Evolutionary conservation across 1,284 basidiomycete genomes (phyloP), one percentile per base, ranked within the genome.

Genomic region (Cutaneotrichosporon sp.): DNA sequence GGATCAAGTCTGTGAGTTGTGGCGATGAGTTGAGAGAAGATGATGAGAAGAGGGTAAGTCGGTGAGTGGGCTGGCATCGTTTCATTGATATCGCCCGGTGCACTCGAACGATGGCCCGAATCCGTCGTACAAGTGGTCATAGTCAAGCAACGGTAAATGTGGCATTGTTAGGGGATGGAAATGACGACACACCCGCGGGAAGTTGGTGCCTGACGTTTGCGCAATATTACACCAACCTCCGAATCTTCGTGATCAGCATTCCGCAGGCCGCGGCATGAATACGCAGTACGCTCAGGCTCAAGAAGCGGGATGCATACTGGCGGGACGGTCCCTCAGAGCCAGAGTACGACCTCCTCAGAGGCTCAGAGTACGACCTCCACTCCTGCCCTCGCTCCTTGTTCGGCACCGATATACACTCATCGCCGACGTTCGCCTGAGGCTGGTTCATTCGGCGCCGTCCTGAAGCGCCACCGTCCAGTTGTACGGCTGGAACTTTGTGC

Each of bases 401-500:
- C 38, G 38, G 9, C 13, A 46, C 42, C 18, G 42, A 46, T 18
- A n/a, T 2, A 6, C 40, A 13, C 40, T 36, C 34, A 13, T 36
- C 34, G 34, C 34, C 34, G 34, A 36, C 34, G 5, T 50, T n/a
- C 13, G 21, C 16, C 2, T 14, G 30, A 10, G 22, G 11, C 47
- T 50, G 21, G 22, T 22, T 26, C 38, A 26, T 22, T 36, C 42
- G 5, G 46, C 57, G 22, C 32, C 60, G 40, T 65, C 63, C 38
- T 70, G 63, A 42, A 78, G 60, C 63, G 75, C 71, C 51, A 76
- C 66, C 16, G 80, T 81, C 80, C 80, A 81, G 66, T 81, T 79
- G 66, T 75, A 81, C 21, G 78, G 78, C 68, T 80, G 79, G 67
- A 81, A 81, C 62, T 72, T 66, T 46, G 76, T 75, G 1, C 80